A percentile compares a stretch with the other conserved stretches of the same genome.
Conservation (phyloP, 1,284 basidiomycete genomes). For the Sporisorium reilianum region DNA sequence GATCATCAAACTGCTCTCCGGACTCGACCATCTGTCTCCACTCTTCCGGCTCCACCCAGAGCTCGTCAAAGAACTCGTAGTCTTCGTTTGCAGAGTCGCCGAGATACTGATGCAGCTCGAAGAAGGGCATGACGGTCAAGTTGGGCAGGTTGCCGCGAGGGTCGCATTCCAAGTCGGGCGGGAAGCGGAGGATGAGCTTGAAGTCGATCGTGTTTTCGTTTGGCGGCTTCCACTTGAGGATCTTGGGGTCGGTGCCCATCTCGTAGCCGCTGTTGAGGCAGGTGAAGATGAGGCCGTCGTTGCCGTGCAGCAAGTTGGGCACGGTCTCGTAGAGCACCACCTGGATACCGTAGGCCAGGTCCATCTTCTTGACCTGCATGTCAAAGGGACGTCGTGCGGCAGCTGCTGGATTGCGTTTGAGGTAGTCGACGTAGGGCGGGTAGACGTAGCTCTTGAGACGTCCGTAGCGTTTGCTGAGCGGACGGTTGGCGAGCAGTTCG, state of each 20-base stretch:
- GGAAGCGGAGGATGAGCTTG: conserved; percentile 91
- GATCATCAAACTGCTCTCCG: conserved; percentile 89
- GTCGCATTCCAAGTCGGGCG: conserved; percentile 72
- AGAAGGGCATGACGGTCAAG: conserved; percentile 85
- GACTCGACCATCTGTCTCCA: conserved; percentile 92
- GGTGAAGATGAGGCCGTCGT: conserved; percentile 97
- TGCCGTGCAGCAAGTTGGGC: conserved; percentile 89
- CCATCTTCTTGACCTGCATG: conserved; percentile 85
- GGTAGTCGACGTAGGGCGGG: conserved; percentile 81
- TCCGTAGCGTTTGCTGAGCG: conserved; percentile 88
- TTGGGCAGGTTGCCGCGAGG: conserved; percentile 75
- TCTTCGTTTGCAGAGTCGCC: conserved; percentile 42
- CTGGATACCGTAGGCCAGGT: conserved; percentile 87
- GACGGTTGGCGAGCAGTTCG: conserved; percentile 85
- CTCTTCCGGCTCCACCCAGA: conserved; percentile 87
- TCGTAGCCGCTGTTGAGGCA: conserved; percentile 86
- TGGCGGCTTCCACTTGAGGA: conserved; percentile 97
- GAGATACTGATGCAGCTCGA: conserved; percentile 81
- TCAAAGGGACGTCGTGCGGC: conserved; percentile 81
- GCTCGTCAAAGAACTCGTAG: conserved; percentile 88
- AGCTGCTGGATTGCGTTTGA: conserved; percentile 78
- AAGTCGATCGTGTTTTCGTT: conserved; percentile 99
- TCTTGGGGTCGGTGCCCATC: conserved; percentile 89
- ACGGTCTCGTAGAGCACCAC: conserved; percentile 87
- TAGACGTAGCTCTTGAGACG: conserved; percentile 85